Base-by-base conservation (phyloP, 495 filamentous ascomycete species). In the Tetracladium marchalianum region DNA sequence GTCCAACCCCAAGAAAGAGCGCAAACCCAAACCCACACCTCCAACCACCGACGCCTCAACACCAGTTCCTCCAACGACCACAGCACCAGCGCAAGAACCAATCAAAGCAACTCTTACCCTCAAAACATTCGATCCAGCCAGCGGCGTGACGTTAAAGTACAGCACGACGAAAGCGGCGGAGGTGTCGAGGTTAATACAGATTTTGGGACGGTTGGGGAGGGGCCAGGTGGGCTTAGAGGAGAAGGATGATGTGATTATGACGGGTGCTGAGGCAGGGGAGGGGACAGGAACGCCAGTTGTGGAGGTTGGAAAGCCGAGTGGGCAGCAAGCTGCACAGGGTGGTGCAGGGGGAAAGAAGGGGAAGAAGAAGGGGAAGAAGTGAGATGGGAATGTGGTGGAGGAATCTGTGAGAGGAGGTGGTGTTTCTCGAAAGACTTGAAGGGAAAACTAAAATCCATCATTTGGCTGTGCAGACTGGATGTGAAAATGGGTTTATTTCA, bases 101-200 rank as follows among this genome's bases (percentile, higher is more conserved):
- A 39, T 47, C 9, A 61, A 79, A 52, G 87, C 84, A 50, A 73
- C 70, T 18, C 78, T 98, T 22, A 82, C 75, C 0, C 70, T 97
- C 24, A 97, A 95, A 68, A 94, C 90, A 12, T 98, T 78, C 71
- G 88, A 95, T 63, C 86, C 92, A 0, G 64, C 63, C 22, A 81
- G 82, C 11, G 92, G 92, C 52, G 76, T 78, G 39, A 80, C 82
- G 44, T 76, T 98, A 31, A 94, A 95, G 65, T 98, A 95, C 68
- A 75, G 76, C 58, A 95, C 92, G 13, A 79, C 84, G 62, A 94
- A 93, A 57, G 82, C 81, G n/a, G 85, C 86, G 13, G 90, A 96
- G 62, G 90, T 98, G 4, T 77, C 80, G 2, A 68, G 92, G 31
- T 62, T 97, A 60, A 75, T 97, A 35, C 78, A 78, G 31, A 77